These are phyloP conservation scores for Corylus americana DNA, from an alignment of 306 rosid genomes.

Conservation along the genomic window DNA sequence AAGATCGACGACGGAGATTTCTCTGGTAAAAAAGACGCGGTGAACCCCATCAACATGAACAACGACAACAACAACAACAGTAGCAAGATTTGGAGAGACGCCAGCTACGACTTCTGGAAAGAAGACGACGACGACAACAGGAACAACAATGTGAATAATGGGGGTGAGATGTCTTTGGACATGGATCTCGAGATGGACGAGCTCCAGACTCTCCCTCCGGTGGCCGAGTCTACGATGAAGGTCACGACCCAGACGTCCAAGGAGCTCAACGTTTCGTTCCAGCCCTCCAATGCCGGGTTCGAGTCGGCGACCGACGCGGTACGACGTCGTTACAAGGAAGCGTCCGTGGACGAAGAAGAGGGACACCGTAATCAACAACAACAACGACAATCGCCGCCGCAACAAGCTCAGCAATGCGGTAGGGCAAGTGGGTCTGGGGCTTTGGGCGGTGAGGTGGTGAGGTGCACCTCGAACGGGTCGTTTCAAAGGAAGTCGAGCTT, in stretches of 20 bases:
- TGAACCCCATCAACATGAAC: background rate
- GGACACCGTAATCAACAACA: slow-evolving; percentile 34
- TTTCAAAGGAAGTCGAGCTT: slow-evolving; percentile 46
- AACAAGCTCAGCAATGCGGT: background rate
- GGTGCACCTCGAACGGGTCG: slow-evolving; percentile 77
- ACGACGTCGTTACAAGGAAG: slow-evolving; percentile 52
- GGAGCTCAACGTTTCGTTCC: slow-evolving; percentile 70
- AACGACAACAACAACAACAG: background rate
- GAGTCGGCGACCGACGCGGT: slow-evolving; percentile 37
- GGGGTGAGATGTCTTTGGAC: slow-evolving; percentile 60
- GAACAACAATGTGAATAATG: background rate
- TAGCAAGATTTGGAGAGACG: slow-evolving; percentile 48
- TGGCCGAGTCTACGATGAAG: slow-evolving; percentile 55
- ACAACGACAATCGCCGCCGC: slow-evolving; percentile 27
- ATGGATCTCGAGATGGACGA: slow-evolving; percentile 98
- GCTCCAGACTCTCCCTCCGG: slow-evolving; percentile 46
- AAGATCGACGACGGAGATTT: slow-evolving; percentile 52
- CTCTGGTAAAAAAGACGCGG: background rate
- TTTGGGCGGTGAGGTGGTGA: slow-evolving; percentile 47
- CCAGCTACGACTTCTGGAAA: slow-evolving; percentile 62
- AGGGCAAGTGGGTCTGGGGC: background rate
- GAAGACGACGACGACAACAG: background rate
- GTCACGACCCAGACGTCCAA: slow-evolving; percentile 23
- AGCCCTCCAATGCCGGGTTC: slow-evolving; percentile 5
- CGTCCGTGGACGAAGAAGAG: slow-evolving; percentile 22